Conservation (phyloP, 441 rosid genomes). For the Populus trichocarpa region DNA sequence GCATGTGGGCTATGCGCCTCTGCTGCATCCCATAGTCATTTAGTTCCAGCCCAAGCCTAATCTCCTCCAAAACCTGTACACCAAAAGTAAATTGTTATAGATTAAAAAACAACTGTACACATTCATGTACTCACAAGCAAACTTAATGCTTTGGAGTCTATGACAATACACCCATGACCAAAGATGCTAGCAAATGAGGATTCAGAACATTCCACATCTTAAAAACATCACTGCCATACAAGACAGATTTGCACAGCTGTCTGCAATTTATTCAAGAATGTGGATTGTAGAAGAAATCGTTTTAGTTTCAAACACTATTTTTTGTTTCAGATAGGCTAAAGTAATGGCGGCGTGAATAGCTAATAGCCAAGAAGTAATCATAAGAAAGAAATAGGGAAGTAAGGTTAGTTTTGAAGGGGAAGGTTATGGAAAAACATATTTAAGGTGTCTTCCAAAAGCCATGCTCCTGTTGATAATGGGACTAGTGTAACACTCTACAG, state of each 20-base stretch:
- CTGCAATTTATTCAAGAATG: not conserved
- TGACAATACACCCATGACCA: not conserved
- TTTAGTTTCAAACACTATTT: not conserved
- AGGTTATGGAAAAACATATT: not conserved
- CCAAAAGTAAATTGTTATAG: slow-evolving; percentile 11
- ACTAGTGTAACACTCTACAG: not conserved
- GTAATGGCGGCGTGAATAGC: not conserved
- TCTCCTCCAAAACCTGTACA: slow-evolving; percentile 95
- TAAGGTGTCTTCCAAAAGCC: not conserved
- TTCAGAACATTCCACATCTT: slow-evolving; percentile 3
- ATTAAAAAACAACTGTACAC: not conserved
- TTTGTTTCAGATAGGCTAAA: not conserved
- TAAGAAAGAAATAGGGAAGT: not conserved
- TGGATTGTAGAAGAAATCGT: not conserved
- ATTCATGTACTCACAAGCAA: not conserved
- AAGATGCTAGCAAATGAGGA: not conserved
- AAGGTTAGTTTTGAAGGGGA: not conserved
- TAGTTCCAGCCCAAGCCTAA: slow-evolving; percentile 88
- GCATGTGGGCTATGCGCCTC: slow-evolving; percentile 95
- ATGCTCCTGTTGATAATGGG: not conserved
- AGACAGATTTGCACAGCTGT: not conserved
- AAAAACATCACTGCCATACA: slow-evolving; percentile 1
- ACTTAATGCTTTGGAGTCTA: not conserved
- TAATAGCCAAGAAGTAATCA: not conserved
- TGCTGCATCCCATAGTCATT: slow-evolving; percentile 99